A percentile compares a stretch with the other conserved stretches of the same genome.
These are phyloP conservation scores for Purpureocillium lavendulum DNA, from an alignment of 2,329 filamentous ascomycete species.

Conservation along the genomic window DNA sequence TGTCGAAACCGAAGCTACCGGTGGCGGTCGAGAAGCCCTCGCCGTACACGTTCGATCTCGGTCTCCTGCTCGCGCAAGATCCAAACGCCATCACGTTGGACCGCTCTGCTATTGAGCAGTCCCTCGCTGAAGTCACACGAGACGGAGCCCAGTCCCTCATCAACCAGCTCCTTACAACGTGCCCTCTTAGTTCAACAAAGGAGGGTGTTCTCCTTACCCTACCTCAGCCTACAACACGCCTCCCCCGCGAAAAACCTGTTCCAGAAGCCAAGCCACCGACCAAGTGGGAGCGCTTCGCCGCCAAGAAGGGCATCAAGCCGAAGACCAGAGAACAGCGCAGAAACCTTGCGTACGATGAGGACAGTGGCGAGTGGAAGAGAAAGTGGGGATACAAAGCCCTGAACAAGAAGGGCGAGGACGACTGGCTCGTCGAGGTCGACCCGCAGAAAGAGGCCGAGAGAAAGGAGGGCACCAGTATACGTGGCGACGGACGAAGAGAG, in stretches of 20 bases:
- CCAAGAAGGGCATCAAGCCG: conserved; percentile 91
- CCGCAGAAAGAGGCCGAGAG: conserved; percentile 58
- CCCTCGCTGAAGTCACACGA: conserved; percentile 66
- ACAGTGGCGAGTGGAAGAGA: conserved; percentile 77
- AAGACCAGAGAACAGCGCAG: conserved; percentile 69
- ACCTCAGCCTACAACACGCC: conserved; percentile 56
- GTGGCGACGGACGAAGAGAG: conserved; percentile 54
- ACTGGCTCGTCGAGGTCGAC: conserved; percentile 92
- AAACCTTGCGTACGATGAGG: conserved; percentile 78
- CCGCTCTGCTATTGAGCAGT: conserved; percentile 49
- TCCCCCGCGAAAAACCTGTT: conserved; percentile 89
- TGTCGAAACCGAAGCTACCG: conserved; percentile 41
- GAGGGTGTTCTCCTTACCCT: conserved; percentile 72
- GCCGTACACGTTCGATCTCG: conserved; percentile 88
- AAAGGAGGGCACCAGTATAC: conserved; percentile 54
- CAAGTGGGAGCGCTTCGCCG: conserved; percentile 93
- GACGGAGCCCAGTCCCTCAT: conserved; percentile 88
- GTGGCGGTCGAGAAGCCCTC: conserved; percentile 72
- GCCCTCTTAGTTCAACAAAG: conserved; percentile 62
- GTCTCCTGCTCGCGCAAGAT: conserved; percentile 78
- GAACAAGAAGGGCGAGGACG: conserved; percentile 73
- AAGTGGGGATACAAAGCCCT: conserved; percentile 93
- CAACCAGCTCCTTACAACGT: conserved; percentile 88
- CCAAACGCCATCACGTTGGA: conserved; percentile 68
- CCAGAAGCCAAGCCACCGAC: conserved; percentile 75